phyloP scores from a whole-genome alignment of 768 basidiomycete species.

The Dacryopinax spathularia region DNA sequence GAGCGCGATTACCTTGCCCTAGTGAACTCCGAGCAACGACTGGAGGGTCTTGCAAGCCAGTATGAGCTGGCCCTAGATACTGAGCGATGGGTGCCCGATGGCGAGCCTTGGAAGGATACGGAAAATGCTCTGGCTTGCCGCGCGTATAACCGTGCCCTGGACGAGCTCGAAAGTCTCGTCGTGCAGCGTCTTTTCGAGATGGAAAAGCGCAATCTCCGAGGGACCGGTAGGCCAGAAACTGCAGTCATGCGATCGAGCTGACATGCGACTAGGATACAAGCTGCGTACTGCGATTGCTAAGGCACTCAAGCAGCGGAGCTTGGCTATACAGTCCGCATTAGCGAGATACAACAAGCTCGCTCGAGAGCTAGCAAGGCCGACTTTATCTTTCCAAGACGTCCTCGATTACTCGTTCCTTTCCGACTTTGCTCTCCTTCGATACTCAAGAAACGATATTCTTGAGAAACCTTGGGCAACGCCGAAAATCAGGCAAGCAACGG shows the following conservation, averaged over 20 bases:
- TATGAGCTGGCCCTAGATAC: too few species aligned
- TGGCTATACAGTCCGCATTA: slow-evolving; percentile 20
- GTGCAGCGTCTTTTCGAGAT: slow-evolving; percentile 3
- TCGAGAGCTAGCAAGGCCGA: slow-evolving; percentile 13
- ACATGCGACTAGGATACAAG: slow-evolving; percentile 19
- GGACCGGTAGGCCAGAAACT: slow-evolving; percentile 6
- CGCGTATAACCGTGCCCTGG: neutral
- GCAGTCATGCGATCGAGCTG: too few species aligned
- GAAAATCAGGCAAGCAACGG: slow-evolving; percentile 26
- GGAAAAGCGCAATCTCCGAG: neutral
- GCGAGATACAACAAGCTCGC: slow-evolving; percentile 22
- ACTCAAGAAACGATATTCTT: slow-evolving; percentile 18
- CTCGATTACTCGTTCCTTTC: slow-evolving; percentile 19
- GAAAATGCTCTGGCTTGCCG: neutral
- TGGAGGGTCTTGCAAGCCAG: neutral
- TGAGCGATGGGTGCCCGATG: neutral
- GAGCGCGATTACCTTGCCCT: neutral
- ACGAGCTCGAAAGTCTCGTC: neutral
- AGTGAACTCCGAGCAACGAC: neutral
- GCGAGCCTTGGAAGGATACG: neutral
- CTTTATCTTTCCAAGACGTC: slow-evolving; percentile 19
- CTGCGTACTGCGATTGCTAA: slow-evolving; percentile 23
- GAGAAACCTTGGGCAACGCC: slow-evolving; percentile 21
- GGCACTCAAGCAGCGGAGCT: slow-evolving; percentile 18
- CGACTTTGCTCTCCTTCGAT: slow-evolving; percentile 21